Base-by-base conservation (phyloP, 257 asterid genomes). In the Fraxinus anomala region DNA sequence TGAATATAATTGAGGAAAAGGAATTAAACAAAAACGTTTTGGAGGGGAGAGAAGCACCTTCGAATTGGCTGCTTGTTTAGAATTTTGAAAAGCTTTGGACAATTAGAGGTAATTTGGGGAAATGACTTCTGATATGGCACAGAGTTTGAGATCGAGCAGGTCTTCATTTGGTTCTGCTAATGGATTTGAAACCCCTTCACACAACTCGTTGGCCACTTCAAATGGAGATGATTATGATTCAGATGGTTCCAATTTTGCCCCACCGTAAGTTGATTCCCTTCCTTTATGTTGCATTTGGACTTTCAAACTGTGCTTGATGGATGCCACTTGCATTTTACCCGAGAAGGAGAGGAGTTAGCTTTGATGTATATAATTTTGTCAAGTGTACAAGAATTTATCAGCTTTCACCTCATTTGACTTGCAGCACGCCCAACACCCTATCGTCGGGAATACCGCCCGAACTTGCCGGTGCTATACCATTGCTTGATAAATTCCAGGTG, bases 401-500 rank as follows among this genome's bases (percentile, higher is more conserved):
- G 49, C 10, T 80, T 70, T 70, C 47, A 42, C 42, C 68, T 44
- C 70, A 37, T 80, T 76, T 77, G 78, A 68, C 74, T 82, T 86
- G 84, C 91, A 96, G 99, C 79, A 92, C 99, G 5, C 98, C 99
- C 0, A 87, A 86, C 74, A 87, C 96, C 19, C 85, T 93, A 40
- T 91, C 98, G 77, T 87, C 91, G 49, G 92, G 80, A 74, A 89
- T 96, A 88, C 95, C 97, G 4, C 97, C 96, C 4, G 99, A 96
- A 79, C 97, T 93, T 68, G 90, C 96, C 10, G 92, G 97, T 80
- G 97, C 92, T 33, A 91, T 96, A 85, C 98, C 99, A 21, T 80
- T 93, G 87, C 87, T 92, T 44, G 98, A 94, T 73, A 96, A 83
- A 87, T 93, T 96, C 83, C 99, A 96, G 96, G 99, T 96, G 76